Conservation (phyloP, 2,329 filamentous ascomycete species). For the Sclerotinia nivalis region DNA sequence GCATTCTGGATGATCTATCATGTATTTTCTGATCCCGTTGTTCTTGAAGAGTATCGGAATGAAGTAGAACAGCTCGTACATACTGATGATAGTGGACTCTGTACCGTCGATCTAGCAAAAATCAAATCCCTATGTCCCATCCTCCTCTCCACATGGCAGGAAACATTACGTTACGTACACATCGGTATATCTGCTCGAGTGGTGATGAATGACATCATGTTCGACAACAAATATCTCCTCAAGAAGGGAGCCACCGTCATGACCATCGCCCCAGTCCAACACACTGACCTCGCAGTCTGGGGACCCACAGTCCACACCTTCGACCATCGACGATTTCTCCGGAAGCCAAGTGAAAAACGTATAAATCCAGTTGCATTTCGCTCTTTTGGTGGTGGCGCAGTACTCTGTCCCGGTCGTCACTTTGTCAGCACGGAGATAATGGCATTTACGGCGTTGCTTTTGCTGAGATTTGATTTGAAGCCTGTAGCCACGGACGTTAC, state of each 20-base stretch:
- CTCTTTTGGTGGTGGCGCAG: constrained; percentile 43
- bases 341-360: constrained; percentile 26
- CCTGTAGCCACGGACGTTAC: background rate
- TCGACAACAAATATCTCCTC: constrained; percentile 47
- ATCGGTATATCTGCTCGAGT: constrained; percentile 44
- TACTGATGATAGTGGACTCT: constrained; percentile 7
- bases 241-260: constrained; percentile 47
- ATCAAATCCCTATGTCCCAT: background rate
- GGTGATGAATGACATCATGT: constrained; percentile 46
- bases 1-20: constrained; percentile 44
- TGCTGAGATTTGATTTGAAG: constrained; percentile 9
- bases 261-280: constrained; percentile 46
- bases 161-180: constrained; percentile 47
- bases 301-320: constrained; percentile 45
- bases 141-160: constrained; percentile 47
- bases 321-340: constrained; percentile 45
- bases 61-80: constrained; percentile 35
- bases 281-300: constrained; percentile 46
- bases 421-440: constrained; percentile 31
- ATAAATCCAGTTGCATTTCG: constrained; percentile 33
- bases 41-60: constrained; percentile 38
- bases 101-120: constrained; percentile 25
- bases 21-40: constrained; percentile 38
- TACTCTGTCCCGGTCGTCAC: constrained; percentile 43
- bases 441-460: background rate